Evolutionary conservation across 164 flowering plant species (phyloP), one percentile per base, ranked within the genome.

Genomic region (Dillenia turbinata): DNA sequence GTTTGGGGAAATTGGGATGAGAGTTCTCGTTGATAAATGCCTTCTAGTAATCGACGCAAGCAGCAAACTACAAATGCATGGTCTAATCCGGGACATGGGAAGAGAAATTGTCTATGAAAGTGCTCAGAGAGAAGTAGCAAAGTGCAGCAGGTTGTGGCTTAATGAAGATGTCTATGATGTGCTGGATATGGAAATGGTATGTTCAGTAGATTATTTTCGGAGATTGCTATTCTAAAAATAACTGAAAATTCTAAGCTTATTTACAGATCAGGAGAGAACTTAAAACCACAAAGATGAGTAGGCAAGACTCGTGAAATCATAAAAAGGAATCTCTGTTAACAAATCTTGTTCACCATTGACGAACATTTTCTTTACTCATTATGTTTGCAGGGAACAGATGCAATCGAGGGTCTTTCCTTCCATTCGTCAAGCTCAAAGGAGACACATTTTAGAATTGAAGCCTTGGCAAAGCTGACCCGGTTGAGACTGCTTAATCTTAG

Each of bases 11-110:
- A 1, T 10, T 12, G 75, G 66, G 44, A 44, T 77, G 10, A 5
- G 15, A 11, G 47, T 1, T n/a, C 73, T 77, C 16, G 24, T 58
- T 5, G 58, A 56, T 17, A 61, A 40, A 49, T 61, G 57, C 44
- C 62, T 77, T 6, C 9, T 77, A 7, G 48, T 19, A 6, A 26
- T 65, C 16, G 48, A 19, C 52, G 19, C 5, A 33, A 11, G 50
- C 6, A 50, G 61, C 40, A 58, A 49, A 46, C 13, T 75, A n/a
- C 44, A n/a, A 52, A 75, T 75, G 75, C 78, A 71, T 64, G 62
- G 65, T 12, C 16, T 61, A 53, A 15, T 71, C 17, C 54, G 54
- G 59, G 67, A 75, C n/a, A 65, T 73, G 68, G 77, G 72, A 4
- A 43, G 61, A 47, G 66, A 70, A 33, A 71, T 77, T 50, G 70